Base-by-base conservation (phyloP, 2,329 filamentous ascomycete genomes). In the Geosmithia putterillii region DNA sequence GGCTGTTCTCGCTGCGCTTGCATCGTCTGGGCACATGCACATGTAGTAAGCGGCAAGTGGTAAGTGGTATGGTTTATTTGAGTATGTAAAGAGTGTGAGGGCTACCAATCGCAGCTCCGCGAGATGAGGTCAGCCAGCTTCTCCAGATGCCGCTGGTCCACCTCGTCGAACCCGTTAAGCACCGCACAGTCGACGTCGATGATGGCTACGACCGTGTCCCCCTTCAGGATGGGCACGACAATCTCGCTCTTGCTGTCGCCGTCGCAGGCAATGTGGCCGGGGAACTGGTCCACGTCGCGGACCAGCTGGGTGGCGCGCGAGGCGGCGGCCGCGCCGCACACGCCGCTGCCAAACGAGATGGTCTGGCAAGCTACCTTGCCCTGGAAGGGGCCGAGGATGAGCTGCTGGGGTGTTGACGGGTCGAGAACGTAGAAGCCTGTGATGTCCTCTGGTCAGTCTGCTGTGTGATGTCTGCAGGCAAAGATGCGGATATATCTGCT, bases 251-350 rank as follows among this genome's bases (percentile, higher is more conserved):
- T 75, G 53, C 77, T 86, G 45, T 77, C 81, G 4, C 76, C 74
- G 59, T 92, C 86, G 57, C 86, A 90, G 9, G 86, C 84, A 55
- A 92, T 89, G 57, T 90, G 86, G 2, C 83, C 85, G 0, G 83
- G 81, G 54, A 90, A 90, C 42, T 64, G 55, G 38, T 86, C 79
- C 7, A 92, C 84, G 57, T 92, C 79, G 12, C 67, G 63, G 0
- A 83, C 73, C 7, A 88, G 58, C 62, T 86, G 81, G 10, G 84
- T 88, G 46, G 63, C 56, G 38, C 62, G 61, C 3, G 66, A 71
- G 20, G 70, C 56, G 1, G 83, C 85, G 0, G 84, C 83, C 7
- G 75, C 64, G 3, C 86, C 86, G 57, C 86, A 90, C 5, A 92
- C 86, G 23, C 86, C 86, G 37, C 74, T 71, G 8, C 80, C 78